These are phyloP conservation scores for Kitagawia praeruptora DNA, from an alignment of 129 eudicot genomes.

Conservation along the genomic window DNA sequence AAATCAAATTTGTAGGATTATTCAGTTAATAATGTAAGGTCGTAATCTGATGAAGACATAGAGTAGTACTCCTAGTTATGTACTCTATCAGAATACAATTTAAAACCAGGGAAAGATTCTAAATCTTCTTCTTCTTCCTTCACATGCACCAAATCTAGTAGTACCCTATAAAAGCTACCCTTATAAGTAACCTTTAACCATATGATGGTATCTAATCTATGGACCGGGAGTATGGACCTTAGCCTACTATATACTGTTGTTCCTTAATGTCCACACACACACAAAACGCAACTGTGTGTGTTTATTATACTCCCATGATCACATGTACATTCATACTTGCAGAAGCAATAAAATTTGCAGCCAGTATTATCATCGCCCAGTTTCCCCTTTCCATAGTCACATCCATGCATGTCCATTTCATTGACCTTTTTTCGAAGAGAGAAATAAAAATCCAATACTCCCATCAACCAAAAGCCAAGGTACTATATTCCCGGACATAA, in stretches of 20 bases:
- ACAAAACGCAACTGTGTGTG: not conserved
- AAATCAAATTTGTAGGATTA: too few relatives aligned
- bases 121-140: conserved; percentile 27
- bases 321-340: conserved; percentile 1
- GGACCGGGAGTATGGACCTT: conserved; percentile 2
- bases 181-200: conserved; percentile 16
- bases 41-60: conserved; percentile 12
- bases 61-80: conserved; percentile 36
- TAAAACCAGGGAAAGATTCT: conserved; percentile 38
- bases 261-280: not conserved
- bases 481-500: not conserved
- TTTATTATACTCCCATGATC: not conserved
- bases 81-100: conserved; percentile 29
- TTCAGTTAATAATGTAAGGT: conserved; percentile 19
- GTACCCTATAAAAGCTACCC: conserved; percentile 25
- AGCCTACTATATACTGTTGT: not conserved
- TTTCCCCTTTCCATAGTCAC: not conserved
- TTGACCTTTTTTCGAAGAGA: not conserved
- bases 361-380: not conserved
- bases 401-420: conserved; percentile 10
- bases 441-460: not conserved
- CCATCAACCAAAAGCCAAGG: not conserved
- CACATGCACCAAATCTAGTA: conserved; percentile 21
- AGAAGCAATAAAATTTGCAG: not conserved
- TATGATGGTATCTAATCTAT: not conserved